Evolutionary conservation across 768 basidiomycete genomes (phyloP), one percentile per base, ranked within the genome.

Genomic region (Rhodotorula kratochvilovae): DNA sequence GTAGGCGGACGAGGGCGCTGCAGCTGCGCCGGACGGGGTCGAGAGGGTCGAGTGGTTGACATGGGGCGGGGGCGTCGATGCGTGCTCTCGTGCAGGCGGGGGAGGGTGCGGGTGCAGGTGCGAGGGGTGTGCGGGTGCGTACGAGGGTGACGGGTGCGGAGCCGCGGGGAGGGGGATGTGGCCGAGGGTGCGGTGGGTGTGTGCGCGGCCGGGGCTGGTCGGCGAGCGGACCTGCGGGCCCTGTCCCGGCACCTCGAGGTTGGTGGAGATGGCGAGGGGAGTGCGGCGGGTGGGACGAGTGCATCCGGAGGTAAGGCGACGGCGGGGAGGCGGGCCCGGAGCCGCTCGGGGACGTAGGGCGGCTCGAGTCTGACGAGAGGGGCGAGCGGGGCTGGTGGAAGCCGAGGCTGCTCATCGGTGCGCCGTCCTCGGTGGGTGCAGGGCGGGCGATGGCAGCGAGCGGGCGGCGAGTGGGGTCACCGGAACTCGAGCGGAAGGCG

Each of bases 11-110:
- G 70, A 60, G 36, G 66, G n/a, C 5, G 62, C 12, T 1, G 61
- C 31, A 12, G 68, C 16, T 13, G 70, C 19, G 45, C 61, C 39
- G 57, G 51, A 43, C 23, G 64, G 56, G 4, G 57, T 50, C 33
- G 57, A 2, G 12, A 66, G 23, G 13, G 57, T 60, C 57, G 70
- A 67, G 56, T 66, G 66, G 13, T 63, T 66, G 35, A 60, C 66
- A 21, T 53, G 27, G 11, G 70, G 70, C 12, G 70, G 70, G 10
- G 66, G 66, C 25, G 66, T 71, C 51, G 70, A n/a, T 5, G 42
- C 43, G 31, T 66, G 63, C 7, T 42, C 25, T 3, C 62, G 27
- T 12, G 13, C 8, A 39, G 53, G 53, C 53, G n/a, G 58, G 8
- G 11, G 27, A 8, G 13, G 7, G 2, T 10, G 42, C 58, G 36